Percentiles rank a stretch among this genome's conserved stretches.
These are phyloP conservation scores for Termitomyces sp. DNA, from an alignment of 768 basidiomycete genomes.

Conservation along the genomic window DNA sequence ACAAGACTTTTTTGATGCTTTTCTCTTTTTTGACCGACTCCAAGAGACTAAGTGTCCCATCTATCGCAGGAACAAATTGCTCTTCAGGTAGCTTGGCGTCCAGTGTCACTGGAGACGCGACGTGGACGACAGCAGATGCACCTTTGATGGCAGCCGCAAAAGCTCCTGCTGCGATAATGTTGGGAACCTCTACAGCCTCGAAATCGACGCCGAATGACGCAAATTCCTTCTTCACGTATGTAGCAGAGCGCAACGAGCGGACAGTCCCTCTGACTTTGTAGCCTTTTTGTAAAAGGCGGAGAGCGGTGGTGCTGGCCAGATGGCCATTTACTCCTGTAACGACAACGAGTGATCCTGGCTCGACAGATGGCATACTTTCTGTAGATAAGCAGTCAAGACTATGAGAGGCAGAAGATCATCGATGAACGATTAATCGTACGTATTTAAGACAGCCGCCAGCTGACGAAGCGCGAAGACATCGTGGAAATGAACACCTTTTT, in stretches of 20 bases:
- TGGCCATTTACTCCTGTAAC: conserved; percentile 10
- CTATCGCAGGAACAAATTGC: conserved; percentile 7
- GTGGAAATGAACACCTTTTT: no score
- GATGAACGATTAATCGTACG: no score
- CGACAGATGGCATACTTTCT: conserved; percentile 3
- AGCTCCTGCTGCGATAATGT: neutral
- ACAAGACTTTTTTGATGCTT: conserved; percentile 7
- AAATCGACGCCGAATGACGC: conserved; percentile 1
- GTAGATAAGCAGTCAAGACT: no score
- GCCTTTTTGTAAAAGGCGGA: conserved; percentile 8
- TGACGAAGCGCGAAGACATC: no score
- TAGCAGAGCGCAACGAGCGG: neutral
- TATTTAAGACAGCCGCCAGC: no score
- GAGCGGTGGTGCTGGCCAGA: conserved; percentile 7
- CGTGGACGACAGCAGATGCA: conserved; percentile 4
- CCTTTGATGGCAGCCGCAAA: conserved; percentile 3
- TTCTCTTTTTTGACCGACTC: neutral
- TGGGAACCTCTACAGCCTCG: conserved; percentile 7
- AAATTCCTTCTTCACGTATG: conserved; percentile 6
- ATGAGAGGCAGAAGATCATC: no score
- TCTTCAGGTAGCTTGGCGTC: conserved; percentile 8
- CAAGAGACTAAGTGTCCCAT: conserved; percentile 4
- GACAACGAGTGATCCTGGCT: conserved; percentile 8
- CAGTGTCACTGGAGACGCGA: conserved; percentile 11
- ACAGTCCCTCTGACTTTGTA: conserved; percentile 11